Evolutionary conservation across 2,329 filamentous ascomycete genomes (phyloP), one percentile per base, ranked within the genome.

Genomic region (Ophiosphaerella korrae): DNA sequence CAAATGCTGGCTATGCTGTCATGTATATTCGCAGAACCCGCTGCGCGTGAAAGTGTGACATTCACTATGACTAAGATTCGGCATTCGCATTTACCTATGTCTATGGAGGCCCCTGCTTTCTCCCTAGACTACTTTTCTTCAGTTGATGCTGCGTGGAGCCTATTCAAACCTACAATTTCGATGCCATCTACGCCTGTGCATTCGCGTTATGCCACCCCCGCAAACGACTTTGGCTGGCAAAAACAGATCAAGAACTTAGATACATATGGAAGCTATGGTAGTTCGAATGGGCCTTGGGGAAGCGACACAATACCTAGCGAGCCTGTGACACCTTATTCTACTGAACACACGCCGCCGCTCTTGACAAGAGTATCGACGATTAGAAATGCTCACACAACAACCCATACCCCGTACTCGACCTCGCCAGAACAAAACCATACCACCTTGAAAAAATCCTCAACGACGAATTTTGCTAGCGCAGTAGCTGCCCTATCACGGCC

Each of bases 1-100:
- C 84, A 87, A 63, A 85, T 86, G 82, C 76, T 87, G 31, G 85
- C 83, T n/a, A 84, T 85, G 80, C 70, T 87, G 33, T 84, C 84
- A 3, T 85, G 83, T 55, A 77, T 87, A 31, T 78, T 87, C 46
- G 73, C 78, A 12, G 78, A 83, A 59, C 76, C 80, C 16, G 76
- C 73, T 48, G 71, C 71, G 8, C 68, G 66, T 33, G 70, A 78
- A 52, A 70, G 71, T 11, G 74, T 77, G 33, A 72, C 70, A 21
- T 71, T 63, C 21, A 63, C 72, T 3, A 72, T 74, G 64, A 64
- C 69, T 14, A 73, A 66, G 40, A 67, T 68, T 56, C 62, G 63
- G 47, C 66, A 72, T 40, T 66, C 68, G 13, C 63, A 73, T 39
- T 57, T 74, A 34, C 68, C 74, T n/a, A 74, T 75, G 61, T 72